A percentile compares a stretch with the other conserved stretches of the same genome.
phyloP scores from a whole-genome alignment of 139 green algal species.

The Tetraselmis chui region DNA sequence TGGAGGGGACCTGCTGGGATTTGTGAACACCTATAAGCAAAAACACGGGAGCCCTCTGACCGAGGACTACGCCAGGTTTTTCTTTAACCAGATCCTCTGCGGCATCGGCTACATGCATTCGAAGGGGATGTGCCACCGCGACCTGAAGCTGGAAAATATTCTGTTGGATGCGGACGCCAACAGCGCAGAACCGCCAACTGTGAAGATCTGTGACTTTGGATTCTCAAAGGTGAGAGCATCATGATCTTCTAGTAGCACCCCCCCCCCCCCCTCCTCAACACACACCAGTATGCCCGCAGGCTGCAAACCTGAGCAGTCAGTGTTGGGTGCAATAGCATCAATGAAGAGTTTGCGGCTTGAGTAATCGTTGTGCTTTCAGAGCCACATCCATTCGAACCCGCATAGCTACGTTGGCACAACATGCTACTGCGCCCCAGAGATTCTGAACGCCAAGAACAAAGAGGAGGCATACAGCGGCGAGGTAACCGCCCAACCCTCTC shows the following conservation, averaged over 20 bases:
- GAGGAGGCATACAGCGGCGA: neutral
- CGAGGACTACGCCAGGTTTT: slow-evolving; percentile 14
- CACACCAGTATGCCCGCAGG: too few relatives aligned
- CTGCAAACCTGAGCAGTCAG: too few relatives aligned
- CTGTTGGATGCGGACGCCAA: slow-evolving; percentile 6
- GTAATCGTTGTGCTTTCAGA: too few relatives aligned
- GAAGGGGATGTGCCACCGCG: neutral
- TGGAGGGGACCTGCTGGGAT: slow-evolving; percentile 62
- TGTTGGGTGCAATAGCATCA: too few relatives aligned
- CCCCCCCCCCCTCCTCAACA: neutral
- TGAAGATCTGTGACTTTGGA: slow-evolving; percentile 20
- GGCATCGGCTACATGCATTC: slow-evolving; percentile 10
- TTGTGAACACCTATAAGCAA: slow-evolving; percentile 14
- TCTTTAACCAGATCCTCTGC: slow-evolving; percentile 18
- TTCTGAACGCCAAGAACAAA: neutral
- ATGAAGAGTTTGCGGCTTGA: too few relatives aligned
- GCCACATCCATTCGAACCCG: neutral
- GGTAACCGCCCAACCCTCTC: neutral
- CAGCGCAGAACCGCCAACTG: neutral
- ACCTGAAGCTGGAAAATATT: slow-evolving; percentile 16
- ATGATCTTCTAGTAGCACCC: neutral
- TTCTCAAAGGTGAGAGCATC: slow-evolving; percentile 4
- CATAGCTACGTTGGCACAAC: neutral
- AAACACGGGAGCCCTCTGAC: neutral
- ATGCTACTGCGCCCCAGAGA: neutral